A percentile compares a stretch with the other conserved stretches of the same genome.
These are phyloP conservation scores for Chaetoceros tenuissimus DNA, from an alignment of 108 stramenopile genomes.

Conservation along the genomic window DNA sequence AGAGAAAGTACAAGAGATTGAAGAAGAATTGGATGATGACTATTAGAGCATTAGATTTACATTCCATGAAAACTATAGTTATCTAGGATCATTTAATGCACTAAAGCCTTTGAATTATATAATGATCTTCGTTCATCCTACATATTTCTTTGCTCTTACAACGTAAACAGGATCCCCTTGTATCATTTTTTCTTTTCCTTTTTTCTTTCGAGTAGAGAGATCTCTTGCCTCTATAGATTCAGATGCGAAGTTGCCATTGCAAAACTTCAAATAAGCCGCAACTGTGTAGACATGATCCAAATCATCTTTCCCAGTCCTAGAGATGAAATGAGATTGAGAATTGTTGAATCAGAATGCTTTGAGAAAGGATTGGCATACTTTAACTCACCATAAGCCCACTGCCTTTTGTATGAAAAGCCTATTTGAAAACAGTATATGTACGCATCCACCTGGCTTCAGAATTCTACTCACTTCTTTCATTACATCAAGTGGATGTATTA, in stretches of 20 bases:
- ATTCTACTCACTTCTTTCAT: slow-evolving; percentile 79
- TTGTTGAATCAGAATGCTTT: too few species aligned
- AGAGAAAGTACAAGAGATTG: slow-evolving; percentile 79
- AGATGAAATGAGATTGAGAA: too few species aligned
- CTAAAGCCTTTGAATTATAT: too few species aligned
- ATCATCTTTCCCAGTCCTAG: slow-evolving; percentile 91
- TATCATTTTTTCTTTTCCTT: slow-evolving; percentile 42
- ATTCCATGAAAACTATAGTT: too few species aligned
- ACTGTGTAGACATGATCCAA: slow-evolving; percentile 87
- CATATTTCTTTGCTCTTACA: background rate
- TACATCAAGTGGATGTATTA: slow-evolving; percentile 75
- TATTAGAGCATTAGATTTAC: slow-evolving; percentile 27
- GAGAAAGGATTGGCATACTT: too few species aligned
- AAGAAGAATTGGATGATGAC: slow-evolving; percentile 80
- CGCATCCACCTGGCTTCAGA: slow-evolving; percentile 71
- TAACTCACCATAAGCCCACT: slow-evolving; percentile 22
- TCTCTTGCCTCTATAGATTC: slow-evolving; percentile 60
- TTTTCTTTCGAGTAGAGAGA: slow-evolving; percentile 49
- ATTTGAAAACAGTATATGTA: slow-evolving; percentile 89
- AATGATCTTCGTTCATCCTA: too few species aligned
- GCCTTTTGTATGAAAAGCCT: slow-evolving; percentile 88
- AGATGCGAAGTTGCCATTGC: slow-evolving; percentile 26
- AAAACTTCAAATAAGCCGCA: slow-evolving; percentile 59
- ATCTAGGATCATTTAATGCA: too few species aligned
- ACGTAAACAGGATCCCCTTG: slow-evolving; percentile 71